Evolutionary conservation across 495 filamentous ascomycete genomes (phyloP).

Genomic region (Chaetomium tenue): DNA sequence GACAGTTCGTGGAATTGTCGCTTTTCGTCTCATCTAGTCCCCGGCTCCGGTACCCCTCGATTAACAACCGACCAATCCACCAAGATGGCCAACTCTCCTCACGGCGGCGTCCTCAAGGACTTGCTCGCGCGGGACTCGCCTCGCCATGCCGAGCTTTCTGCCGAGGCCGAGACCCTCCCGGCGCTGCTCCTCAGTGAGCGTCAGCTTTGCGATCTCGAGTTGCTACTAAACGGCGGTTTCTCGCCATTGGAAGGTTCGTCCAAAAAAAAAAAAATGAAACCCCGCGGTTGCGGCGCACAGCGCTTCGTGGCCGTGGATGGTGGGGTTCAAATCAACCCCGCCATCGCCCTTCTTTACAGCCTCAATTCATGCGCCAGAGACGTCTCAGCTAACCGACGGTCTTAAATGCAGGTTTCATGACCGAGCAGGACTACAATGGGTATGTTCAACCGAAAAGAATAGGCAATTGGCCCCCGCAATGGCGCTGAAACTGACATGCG

Average conservation of each 20-base stretch:
- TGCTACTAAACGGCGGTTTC: slow-evolving; percentile 96
- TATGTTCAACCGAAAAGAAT: slow-evolving; percentile 42
- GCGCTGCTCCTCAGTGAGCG: slow-evolving; percentile 84
- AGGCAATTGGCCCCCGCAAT: slow-evolving; percentile 14
- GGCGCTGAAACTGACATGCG: slow-evolving; percentile 19
- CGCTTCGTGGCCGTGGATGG: slow-evolving; percentile 19
- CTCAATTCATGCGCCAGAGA: background rate
- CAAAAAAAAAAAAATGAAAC: background rate
- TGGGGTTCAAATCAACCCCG: slow-evolving; percentile 36
- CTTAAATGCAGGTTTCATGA: slow-evolving; percentile 79
- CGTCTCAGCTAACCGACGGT: slow-evolving; percentile 25
- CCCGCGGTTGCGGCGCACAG: slow-evolving; percentile 5
- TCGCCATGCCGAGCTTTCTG: slow-evolving; percentile 68
- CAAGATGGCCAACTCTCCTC: slow-evolving; percentile 70
- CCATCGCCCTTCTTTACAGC: slow-evolving; percentile 20
- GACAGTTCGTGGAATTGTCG: background rate
- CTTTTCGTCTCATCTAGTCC: too few species aligned
- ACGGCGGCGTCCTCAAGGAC: slow-evolving; percentile 97
- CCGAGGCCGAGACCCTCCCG: slow-evolving; percentile 82
- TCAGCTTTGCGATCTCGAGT: slow-evolving; percentile 94
- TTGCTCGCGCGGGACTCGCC: slow-evolving; percentile 85
- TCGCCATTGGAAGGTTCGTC: slow-evolving; percentile 87
- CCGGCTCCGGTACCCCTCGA: slow-evolving; percentile 7
- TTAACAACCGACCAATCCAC: slow-evolving; percentile 11
- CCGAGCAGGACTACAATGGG: slow-evolving; percentile 92